phyloP scores from a whole-genome alignment of 176 grass and related monocot species.

The Aegilops speltoides region DNA sequence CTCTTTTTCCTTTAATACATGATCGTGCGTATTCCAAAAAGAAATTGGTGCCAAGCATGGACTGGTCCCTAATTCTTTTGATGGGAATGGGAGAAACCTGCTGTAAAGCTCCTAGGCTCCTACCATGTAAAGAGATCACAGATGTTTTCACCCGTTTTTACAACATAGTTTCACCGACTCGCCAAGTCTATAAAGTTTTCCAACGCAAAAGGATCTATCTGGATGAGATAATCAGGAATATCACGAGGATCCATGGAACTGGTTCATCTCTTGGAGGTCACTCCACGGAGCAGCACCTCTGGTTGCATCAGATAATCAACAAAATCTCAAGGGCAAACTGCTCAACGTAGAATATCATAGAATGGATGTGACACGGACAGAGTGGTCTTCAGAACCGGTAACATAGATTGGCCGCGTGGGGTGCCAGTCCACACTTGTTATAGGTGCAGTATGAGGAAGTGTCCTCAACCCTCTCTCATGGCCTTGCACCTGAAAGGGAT shows the following conservation, averaged over 20 bases:
- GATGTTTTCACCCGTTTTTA: constrained; percentile 1
- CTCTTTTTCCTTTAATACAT: no score
- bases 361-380: constrained; percentile 92
- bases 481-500: constrained; percentile 66
- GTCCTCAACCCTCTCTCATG: constrained; percentile 71
- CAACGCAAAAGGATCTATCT: not conserved
- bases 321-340: not conserved
- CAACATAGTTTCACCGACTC: not conserved
- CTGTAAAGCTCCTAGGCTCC: not conserved
- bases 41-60: not conserved
- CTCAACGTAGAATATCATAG: constrained; percentile 35
- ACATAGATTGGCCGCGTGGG: constrained; percentile 78
- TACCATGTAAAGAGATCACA: not conserved
- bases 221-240: not conserved
- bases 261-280: not conserved
- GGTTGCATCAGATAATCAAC: not conserved
- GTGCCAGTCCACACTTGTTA: constrained; percentile 95
- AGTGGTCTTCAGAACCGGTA: constrained; percentile 82
- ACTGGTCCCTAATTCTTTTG: not conserved
- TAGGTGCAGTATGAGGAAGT: constrained; percentile 58
- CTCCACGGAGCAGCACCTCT: not conserved
- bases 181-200: constrained; percentile 22
- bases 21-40: no score
- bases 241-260: not conserved
- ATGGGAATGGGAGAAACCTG: not conserved